Base-by-base conservation (phyloP, 768 basidiomycete species). In the Gymnopilus dilepis region DNA sequence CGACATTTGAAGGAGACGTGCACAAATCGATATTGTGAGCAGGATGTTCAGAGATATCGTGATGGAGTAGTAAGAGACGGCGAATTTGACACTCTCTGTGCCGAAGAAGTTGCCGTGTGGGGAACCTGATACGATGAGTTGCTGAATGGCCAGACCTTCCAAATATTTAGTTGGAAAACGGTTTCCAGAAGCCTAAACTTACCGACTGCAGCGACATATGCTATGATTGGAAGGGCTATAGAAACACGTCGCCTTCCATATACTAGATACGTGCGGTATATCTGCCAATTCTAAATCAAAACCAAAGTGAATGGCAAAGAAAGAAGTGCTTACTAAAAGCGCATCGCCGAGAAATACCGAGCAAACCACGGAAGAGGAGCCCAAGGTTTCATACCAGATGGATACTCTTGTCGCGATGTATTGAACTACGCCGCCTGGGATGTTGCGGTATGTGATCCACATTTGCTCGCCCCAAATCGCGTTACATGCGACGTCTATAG, bases 1-100 rank as follows among this genome's bases (percentile, higher is more conserved):
- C n/a, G 72, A 70, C 31, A 76, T 64, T 52, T 61, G 65, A 45
- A 75, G 62, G 11, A 81, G 75, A n/a, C 79, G 80, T 7, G 33
- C 59, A 57, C 73, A 77, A 61, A 82, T 80, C 47, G 79, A 70
- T 6, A 67, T n/a, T 6, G 79, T 80, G 47, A 79, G 68, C 64
- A 81, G 51, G 56, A 79, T 70, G 70, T 81, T 82, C 62, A 81
- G 68, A 42, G 68, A 65, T 58, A 81, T 74, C 4, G 77, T 75
- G 47, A 78, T 68, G 8, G 76, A 61, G 48, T 76, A 77, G 68
- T 78, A 82, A 2, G 78, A 72, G 3, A 73, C 66, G 11, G 74
- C 79, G 55, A 78, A 76, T 65, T 73, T 69, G 52, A 76, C 66
- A 15, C 75, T 65, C 43, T 71, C 68, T n/a, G 73, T 72, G 6